Conservation (phyloP, 768 basidiomycete species). For the Clitopilus passeckerianus region DNA sequence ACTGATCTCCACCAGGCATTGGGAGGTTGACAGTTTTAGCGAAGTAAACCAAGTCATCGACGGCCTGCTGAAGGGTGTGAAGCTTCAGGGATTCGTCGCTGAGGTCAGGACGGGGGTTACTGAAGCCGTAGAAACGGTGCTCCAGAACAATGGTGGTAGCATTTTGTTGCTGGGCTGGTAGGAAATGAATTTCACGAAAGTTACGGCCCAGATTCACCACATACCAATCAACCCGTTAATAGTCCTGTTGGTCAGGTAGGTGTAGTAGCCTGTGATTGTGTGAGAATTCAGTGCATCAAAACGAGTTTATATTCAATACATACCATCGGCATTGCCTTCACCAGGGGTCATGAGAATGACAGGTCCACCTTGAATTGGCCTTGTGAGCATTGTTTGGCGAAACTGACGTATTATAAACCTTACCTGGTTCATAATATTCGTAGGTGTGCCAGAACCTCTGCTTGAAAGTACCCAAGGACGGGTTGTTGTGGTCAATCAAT, state of each 20-base stretch:
- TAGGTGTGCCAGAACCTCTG: conserved; percentile 71
- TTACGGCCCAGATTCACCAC: not conserved
- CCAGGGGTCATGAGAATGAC: conserved; percentile 66
- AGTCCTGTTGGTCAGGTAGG: conserved; percentile 61
- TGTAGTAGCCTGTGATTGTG: conserved; percentile 28
- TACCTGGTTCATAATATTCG: conserved; percentile 58
- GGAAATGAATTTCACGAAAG: not conserved
- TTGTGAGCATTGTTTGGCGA: not conserved
- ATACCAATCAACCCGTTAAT: conserved; percentile 55
- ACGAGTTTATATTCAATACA: not conserved
- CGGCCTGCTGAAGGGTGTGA: conserved; percentile 70
- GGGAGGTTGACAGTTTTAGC: conserved; percentile 60
- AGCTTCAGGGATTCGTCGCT: conserved; percentile 49
- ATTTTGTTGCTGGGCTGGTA: conserved; percentile 56
- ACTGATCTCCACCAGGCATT: conserved; percentile 57
- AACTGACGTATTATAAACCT: not conserved
- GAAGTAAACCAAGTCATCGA: conserved; percentile 70
- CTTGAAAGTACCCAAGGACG: conserved; percentile 68
- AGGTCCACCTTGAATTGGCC: conserved; percentile 39
- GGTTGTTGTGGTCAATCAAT: conserved; percentile 48
- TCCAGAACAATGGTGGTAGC: conserved; percentile 63
- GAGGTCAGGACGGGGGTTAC: conserved; percentile 63
- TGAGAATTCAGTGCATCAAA: conserved; percentile 1
- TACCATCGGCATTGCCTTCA: conserved; percentile 49
- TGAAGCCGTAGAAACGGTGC: conserved; percentile 74